Evolutionary conservation across 176 grass and related monocot genomes (phyloP).

Genomic region (Bonia amplexicaulis): DNA sequence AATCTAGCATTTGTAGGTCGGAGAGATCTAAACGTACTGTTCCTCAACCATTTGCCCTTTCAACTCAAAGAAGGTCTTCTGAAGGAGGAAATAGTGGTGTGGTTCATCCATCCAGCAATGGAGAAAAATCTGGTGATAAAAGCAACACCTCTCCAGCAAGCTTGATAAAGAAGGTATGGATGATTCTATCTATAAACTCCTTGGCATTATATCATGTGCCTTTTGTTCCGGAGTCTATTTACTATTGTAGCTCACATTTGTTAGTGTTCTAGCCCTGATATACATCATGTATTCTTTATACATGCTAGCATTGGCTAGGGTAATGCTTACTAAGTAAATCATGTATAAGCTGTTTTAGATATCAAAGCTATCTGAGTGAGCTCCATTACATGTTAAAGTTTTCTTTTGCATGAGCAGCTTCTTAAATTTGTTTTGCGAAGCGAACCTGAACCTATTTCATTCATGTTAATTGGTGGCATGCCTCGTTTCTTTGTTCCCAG

Average conservation of each 20-base stretch:
- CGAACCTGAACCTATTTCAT: background rate
- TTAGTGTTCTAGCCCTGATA: background rate
- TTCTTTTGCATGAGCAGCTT: background rate
- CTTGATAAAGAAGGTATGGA: slow-evolving; percentile 40
- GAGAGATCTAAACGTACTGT: slow-evolving; percentile 45
- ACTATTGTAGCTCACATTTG: background rate
- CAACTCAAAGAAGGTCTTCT: slow-evolving; percentile 57
- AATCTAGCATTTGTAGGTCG: slow-evolving; percentile 38
- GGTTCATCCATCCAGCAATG: slow-evolving; percentile 26
- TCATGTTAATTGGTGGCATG: background rate
- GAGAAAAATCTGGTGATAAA: slow-evolving; percentile 44
- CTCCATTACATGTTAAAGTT: slow-evolving; percentile 6
- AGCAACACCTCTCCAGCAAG: slow-evolving; percentile 24
- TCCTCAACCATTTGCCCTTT: slow-evolving; percentile 56
- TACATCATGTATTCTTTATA: background rate
- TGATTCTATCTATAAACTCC: background rate
- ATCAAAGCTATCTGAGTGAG: background rate
- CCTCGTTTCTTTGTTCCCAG: background rate
- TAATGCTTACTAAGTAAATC: background rate
- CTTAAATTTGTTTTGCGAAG: background rate
- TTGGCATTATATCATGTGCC: background rate
- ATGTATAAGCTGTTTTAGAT: background rate
- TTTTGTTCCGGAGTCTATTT: slow-evolving; percentile 5
- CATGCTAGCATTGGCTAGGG: background rate
- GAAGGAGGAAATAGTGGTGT: slow-evolving; percentile 27